Percentiles rank a stretch among this genome's conserved stretches.
Conservation (phyloP, 2,329 filamentous ascomycete species). For the Curvularia verruculosa region DNA sequence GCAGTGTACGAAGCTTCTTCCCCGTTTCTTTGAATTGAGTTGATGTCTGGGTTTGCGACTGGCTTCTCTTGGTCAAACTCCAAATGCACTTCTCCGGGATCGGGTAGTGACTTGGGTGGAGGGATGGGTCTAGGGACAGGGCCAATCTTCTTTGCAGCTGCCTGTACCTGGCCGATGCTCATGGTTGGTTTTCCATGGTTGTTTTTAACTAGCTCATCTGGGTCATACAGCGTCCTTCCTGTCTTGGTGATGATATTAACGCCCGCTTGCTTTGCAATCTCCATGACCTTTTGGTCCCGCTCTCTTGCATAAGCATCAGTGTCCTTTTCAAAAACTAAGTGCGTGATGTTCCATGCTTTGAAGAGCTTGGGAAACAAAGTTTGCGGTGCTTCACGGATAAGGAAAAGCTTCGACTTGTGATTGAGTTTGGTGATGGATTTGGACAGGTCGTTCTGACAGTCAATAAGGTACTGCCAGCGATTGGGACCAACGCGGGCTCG, state of each 20-base stretch:
- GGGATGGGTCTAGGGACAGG: conserved; percentile 66
- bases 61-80: conserved; percentile 64
- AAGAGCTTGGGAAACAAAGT: conserved; percentile 75
- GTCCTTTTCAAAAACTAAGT: conserved; percentile 80
- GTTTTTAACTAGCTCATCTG: conserved; percentile 69
- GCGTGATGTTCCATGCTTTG: conserved; percentile 74
- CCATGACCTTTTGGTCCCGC: conserved; percentile 65
- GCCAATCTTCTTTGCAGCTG: conserved; percentile 66
- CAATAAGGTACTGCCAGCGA: conserved; percentile 74
- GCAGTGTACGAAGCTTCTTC: conserved; percentile 64
- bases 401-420: conserved; percentile 70
- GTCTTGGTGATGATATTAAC: conserved; percentile 69
- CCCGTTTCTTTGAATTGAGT: conserved; percentile 60
- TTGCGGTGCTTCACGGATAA: conserved; percentile 74
- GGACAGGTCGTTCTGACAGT: conserved; percentile 75
- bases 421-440: conserved; percentile 72
- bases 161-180: conserved; percentile 71
- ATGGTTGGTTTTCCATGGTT: conserved; percentile 75
- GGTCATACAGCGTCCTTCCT: conserved; percentile 76
- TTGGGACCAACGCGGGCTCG: conserved; percentile 72
- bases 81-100: conserved; percentile 68
- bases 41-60: conserved; percentile 63
- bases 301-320: conserved; percentile 74
- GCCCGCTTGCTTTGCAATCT: conserved; percentile 67
- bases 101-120: conserved; percentile 64